Evolutionary conservation across 345 rosid species (phyloP), one percentile per base, ranked within the genome.

Genomic region (Salix purpurea): DNA sequence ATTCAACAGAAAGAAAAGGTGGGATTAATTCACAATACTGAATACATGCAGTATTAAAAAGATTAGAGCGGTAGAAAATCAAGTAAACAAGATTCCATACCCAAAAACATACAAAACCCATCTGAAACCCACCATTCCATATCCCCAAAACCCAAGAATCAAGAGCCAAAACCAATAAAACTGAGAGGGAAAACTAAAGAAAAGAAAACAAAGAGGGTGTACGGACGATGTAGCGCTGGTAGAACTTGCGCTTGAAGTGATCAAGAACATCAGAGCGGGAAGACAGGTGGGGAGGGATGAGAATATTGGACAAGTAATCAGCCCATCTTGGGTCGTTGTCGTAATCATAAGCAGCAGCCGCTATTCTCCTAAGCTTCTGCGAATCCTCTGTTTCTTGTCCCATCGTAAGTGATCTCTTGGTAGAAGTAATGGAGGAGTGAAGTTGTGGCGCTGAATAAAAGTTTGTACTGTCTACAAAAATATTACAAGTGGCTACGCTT

Each of bases 161-260:
- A 56, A 58, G 71, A 76, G 40, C 23, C 4, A 50, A 5, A 70
- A 62, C 30, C 9, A 16, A 52, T 0, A 65, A 13, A 9, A 39
- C 18, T 56, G 32, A 30, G 28, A 61, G 1, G 4, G 24, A 50
- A 34, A 32, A n/a, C 19, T 40, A 40, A 40, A 40, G 44, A 40
- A 34, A 5, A 34, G 1, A 34, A 34, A 34, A 34, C 37, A 34
- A 11, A 40, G 44, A 34, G 67, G 30, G 42, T 15, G 65, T 61
- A 77, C 88, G 74, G 69, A 96, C 98, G 79, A 89, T 84, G 84
- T 44, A 93, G 14, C 99, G 98, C 82, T 93, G 99, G 82, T 96
- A 96, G 89, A 93, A 96, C 84, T 96, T 96, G 91, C 88, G 92
- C 88, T 93, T 96, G 88, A 79, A 93, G 82, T 93, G 99, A 36